Evolutionary conservation across 495 filamentous ascomycete genomes (phyloP).

Genomic region (Lasiosphaeria ovina): DNA sequence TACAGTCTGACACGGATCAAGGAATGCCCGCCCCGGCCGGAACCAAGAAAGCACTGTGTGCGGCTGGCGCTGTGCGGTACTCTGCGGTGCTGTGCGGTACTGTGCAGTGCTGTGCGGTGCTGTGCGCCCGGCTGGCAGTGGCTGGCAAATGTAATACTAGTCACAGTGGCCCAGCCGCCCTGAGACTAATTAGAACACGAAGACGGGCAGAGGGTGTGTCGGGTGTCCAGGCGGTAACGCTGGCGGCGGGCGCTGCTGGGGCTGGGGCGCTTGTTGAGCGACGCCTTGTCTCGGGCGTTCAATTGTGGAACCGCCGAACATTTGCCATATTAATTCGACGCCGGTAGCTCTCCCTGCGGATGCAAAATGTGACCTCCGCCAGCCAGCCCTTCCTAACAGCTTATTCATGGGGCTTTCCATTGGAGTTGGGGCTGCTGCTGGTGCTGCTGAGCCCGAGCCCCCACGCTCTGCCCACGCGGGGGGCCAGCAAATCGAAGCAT

Average conservation of each 20-base stretch:
- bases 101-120: too few relatives aligned
- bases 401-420: too few relatives aligned
- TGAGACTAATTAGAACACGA: too few relatives aligned
- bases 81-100: background rate
- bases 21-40: background rate
- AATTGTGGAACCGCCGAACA: constrained; percentile 9
- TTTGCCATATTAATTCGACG: constrained; percentile 11
- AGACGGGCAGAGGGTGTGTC: too few relatives aligned
- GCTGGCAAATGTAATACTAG: too few relatives aligned
- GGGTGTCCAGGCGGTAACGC: too few relatives aligned
- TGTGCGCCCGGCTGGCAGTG: too few relatives aligned
- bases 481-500: background rate
- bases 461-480: constrained; percentile 1
- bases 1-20: constrained; percentile 1
- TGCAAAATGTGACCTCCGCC: background rate
- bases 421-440: background rate
- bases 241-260: background rate
- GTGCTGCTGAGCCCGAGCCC: background rate
- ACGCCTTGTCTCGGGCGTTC: background rate
- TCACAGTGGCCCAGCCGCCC: too few relatives aligned
- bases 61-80: background rate
- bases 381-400: background rate
- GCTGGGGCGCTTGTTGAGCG: background rate
- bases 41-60: background rate
- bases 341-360: background rate